Base-by-base conservation (phyloP, 805 yeast species). In the Brettanomyces anomalus region DNA sequence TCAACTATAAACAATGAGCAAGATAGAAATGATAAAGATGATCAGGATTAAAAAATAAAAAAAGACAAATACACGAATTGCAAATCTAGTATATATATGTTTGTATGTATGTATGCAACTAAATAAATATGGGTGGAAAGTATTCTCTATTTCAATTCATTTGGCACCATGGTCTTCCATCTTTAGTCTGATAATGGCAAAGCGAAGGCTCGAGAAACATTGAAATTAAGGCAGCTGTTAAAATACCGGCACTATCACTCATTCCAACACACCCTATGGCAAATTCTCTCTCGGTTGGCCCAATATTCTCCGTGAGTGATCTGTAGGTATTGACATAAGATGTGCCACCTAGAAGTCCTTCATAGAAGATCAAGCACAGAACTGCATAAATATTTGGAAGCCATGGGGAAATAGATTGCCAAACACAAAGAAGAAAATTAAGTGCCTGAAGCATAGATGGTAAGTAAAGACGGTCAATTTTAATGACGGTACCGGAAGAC, bases 301-400 rank as follows among this genome's bases (percentile, higher is more conserved):
- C 57, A 2, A 72, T 65, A 0, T 73, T 64, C 46, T 86, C 94
- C 32, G 82, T 72, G 1, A 89, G 89, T 14, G 76, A 67, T 69
- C 83, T 67, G 55, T 85, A 90, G 0, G 97, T 89, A 57, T 90
- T 89, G 42, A 87, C 93, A 57, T 90, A 90, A 15, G 90, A 77
- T 2, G 84, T 75, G 1, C 98, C 97, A 1, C 97, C 98, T 10
- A 90, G 68, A 17, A 93, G 68, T 0, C 97, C 93, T 57, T 90
- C 97, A 61, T 85, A 90, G 46, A 90, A 75, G 5, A 87, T 72
- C 26, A 89, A 58, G 0, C 71, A 7, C 66, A 86, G 69, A 33
- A 88, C 54, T 2, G 74, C 51, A 69, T 81, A 84, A 2, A 90
- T 74, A 33, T 65, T 71, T 3, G 81, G 75, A 16, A 85, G 67